Conservation (phyloP, 2,329 filamentous ascomycete species). For the Shiraia bambusicola region DNA sequence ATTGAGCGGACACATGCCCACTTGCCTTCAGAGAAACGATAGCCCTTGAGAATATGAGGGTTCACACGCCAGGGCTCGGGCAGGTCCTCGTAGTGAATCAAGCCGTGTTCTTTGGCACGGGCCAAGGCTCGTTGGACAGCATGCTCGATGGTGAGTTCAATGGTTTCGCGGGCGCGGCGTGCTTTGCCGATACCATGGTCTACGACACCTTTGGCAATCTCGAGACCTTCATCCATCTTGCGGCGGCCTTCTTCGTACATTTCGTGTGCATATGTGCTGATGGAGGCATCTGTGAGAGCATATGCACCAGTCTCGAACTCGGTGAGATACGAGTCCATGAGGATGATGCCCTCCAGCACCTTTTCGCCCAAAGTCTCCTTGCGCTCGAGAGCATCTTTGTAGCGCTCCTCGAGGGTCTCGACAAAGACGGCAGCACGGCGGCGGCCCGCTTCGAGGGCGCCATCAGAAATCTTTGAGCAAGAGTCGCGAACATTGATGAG, state of each 20-base stretch:
- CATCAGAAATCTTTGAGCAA: conserved; percentile 87
- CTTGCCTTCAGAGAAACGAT: conserved; percentile 91
- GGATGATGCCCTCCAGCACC: conserved; percentile 78
- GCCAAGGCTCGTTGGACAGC: conserved; percentile 77
- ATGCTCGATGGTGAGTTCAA: conserved; percentile 68
- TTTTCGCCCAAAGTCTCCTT: conserved; percentile 91
- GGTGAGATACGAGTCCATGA: conserved; percentile 81
- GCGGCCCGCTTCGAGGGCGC: conserved; percentile 83
- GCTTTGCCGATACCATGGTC: conserved; percentile 81
- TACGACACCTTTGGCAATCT: conserved; percentile 72
- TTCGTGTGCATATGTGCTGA: conserved; percentile 70
- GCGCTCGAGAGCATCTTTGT: conserved; percentile 80
- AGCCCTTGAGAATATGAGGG: conserved; percentile 86
- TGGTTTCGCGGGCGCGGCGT: conserved; percentile 70
- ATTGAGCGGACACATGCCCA: conserved; percentile 83
- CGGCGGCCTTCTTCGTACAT: conserved; percentile 77
- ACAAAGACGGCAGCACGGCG: conserved; percentile 85
- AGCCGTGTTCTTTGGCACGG: conserved; percentile 74
- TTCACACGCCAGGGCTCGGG: conserved; percentile 93
- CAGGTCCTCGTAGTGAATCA: conserved; percentile 86
- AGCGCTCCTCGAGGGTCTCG: conserved; percentile 84
- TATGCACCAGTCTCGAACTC: conserved; percentile 84
- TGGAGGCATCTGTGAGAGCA: conserved; percentile 74
- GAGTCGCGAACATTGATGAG: conserved; percentile 83
- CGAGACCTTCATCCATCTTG: conserved; percentile 77